A percentile compares a stretch with the other conserved stretches of the same genome.
Conservation (phyloP, 2,329 filamentous ascomycete species). For the Cercospora beticola region DNA sequence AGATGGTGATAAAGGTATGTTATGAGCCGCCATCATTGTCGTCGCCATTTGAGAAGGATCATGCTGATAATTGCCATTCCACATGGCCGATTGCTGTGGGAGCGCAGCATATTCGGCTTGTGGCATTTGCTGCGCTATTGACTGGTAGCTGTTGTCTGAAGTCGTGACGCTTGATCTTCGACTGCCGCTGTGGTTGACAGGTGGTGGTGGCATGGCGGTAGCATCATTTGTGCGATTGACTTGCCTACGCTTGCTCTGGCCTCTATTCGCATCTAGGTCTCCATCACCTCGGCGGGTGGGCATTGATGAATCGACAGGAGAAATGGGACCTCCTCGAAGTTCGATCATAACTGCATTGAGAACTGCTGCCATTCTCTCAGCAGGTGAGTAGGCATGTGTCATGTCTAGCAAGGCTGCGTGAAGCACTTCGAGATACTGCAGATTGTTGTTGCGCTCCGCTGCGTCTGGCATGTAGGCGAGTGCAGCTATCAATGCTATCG, state of each 20-base stretch:
- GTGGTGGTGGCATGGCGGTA: conserved; percentile 23
- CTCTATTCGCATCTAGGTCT: conserved; percentile 20
- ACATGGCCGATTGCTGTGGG: conserved; percentile 17
- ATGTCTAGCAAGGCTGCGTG: conserved; percentile 30
- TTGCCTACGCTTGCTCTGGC: conserved; percentile 25
- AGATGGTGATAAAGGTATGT: conserved; percentile 4
- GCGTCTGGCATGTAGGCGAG: conserved; percentile 29
- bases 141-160: conserved; percentile 9
- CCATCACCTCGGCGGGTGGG: conserved; percentile 25
- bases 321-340: conserved; percentile 29
- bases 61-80: conserved; percentile 6
- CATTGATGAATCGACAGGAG: conserved; percentile 18
- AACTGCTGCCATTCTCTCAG: conserved; percentile 29
- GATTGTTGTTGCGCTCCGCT: conserved; percentile 28
- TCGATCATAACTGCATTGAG: conserved; percentile 30
- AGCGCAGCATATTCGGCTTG: conserved; percentile 21
- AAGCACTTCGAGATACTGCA: conserved; percentile 31
- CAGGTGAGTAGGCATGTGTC: conserved; percentile 28
- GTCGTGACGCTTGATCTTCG: conserved; percentile 19
- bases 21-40: conserved; percentile 17
- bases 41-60: background rate
- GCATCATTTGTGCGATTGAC: conserved; percentile 8
- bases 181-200: conserved; percentile 2
- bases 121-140: conserved; percentile 9
- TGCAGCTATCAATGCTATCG: conserved; percentile 31